Evolutionary conservation across 2,329 filamentous ascomycete species (phyloP).

Genomic region (Exserohilum rostratum): DNA sequence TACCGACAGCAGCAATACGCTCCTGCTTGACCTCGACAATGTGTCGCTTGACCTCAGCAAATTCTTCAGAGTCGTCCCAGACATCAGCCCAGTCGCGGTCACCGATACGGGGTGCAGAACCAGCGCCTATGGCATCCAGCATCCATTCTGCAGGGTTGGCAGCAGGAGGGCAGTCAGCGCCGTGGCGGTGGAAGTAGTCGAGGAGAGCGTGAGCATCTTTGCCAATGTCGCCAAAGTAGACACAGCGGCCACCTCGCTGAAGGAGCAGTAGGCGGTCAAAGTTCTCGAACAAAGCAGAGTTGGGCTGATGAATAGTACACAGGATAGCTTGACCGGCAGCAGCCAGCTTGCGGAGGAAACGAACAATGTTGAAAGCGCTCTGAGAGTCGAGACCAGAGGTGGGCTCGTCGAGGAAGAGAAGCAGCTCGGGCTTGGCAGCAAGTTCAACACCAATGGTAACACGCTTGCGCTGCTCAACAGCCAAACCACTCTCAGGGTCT

Average conservation of each 20-base stretch:
- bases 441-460: constrained; percentile 69
- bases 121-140: constrained; percentile 83
- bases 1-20: constrained; percentile 57
- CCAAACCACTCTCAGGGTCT: constrained; percentile 63
- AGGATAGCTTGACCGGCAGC: constrained; percentile 85
- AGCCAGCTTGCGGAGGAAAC: constrained; percentile 77
- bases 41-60: constrained; percentile 68
- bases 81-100: constrained; percentile 80
- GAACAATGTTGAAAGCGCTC: constrained; percentile 76
- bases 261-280: constrained; percentile 84
- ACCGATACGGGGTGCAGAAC: constrained; percentile 73
- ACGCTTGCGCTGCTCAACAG: constrained; percentile 67
- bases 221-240: constrained; percentile 87
- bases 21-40: constrained; percentile 71
- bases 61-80: constrained; percentile 75
- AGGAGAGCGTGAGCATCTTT: constrained; percentile 74
- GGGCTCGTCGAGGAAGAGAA: constrained; percentile 80
- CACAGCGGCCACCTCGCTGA: constrained; percentile 76
- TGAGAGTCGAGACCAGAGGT: constrained; percentile 76
- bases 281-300: constrained; percentile 83
- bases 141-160: constrained; percentile 75
- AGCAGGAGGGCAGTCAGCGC: constrained; percentile 63
- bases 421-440: constrained; percentile 70
- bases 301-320: constrained; percentile 91
- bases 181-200: constrained; percentile 58